Conservation (phyloP, 164 flowering plant species). For the Hamamelis virginiana region DNA sequence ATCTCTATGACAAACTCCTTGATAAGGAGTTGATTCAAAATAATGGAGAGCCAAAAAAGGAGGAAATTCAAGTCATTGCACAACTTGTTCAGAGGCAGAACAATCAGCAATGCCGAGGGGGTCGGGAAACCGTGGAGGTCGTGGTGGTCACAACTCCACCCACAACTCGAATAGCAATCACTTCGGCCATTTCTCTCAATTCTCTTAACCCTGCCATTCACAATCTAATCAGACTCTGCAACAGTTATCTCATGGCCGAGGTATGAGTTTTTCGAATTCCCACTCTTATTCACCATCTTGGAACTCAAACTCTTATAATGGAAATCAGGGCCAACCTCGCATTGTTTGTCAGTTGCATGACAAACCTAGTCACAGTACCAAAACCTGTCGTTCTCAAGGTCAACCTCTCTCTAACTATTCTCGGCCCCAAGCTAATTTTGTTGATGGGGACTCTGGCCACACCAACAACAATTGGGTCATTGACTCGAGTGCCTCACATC, state of each 20-base stretch:
- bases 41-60: too few relatives aligned
- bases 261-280: too few relatives aligned
- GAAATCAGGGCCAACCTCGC: neutral
- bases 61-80: too few relatives aligned
- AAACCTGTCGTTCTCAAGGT: too few relatives aligned
- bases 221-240: neutral
- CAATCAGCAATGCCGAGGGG: neutral
- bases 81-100: slow-evolving; percentile 3
- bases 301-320: neutral
- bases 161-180: neutral
- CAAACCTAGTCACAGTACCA: too few relatives aligned
- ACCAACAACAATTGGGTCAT: neutral
- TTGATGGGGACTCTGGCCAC: too few relatives aligned
- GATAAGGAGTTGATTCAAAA: slow-evolving; percentile 12
- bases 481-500: slow-evolving; percentile 11
- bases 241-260: neutral
- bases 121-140: neutral
- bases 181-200: neutral
- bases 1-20: slow-evolving; percentile 7
- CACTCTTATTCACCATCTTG: too few relatives aligned
- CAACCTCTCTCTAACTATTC: too few relatives aligned
- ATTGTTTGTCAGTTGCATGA: too few relatives aligned
- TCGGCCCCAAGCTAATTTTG: too few relatives aligned
- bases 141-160: too few relatives aligned
- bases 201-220: slow-evolving; percentile 2